These are phyloP conservation scores for Trichomonascus vanleenenianus DNA, from an alignment of 805 yeast species.

Conservation along the genomic window DNA sequence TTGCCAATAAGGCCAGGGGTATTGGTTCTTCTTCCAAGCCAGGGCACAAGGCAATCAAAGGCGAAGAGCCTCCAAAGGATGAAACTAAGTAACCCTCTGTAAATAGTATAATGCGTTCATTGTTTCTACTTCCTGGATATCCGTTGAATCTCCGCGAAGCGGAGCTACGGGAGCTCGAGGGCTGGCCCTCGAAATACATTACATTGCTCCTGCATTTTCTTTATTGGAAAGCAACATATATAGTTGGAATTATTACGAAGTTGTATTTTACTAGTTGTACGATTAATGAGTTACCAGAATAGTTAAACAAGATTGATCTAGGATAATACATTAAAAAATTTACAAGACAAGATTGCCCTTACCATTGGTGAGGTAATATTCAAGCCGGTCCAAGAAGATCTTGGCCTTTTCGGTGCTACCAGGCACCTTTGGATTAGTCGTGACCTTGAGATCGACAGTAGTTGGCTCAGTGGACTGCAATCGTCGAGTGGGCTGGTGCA, in stretches of 20 bases:
- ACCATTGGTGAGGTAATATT: constrained; percentile 21
- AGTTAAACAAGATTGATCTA: not conserved
- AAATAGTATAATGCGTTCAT: not conserved
- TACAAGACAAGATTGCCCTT: constrained; percentile 17
- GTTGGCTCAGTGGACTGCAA: constrained; percentile 19
- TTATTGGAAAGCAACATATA: too few species aligned
- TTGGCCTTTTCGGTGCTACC: constrained; percentile 40
- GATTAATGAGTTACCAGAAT: too few species aligned
- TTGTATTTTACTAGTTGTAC: too few species aligned
- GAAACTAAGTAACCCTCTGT: not conserved
- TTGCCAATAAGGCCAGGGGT: constrained; percentile 13
- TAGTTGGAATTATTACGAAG: too few species aligned
- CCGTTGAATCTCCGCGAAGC: too few species aligned
- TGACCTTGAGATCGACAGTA: constrained; percentile 17
- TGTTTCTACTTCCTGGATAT: too few species aligned
- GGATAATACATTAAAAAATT: not conserved
- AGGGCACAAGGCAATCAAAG: not conserved
- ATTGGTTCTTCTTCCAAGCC: constrained; percentile 1
- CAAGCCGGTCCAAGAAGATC: constrained; percentile 25
- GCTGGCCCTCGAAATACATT: too few species aligned
- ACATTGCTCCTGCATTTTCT: too few species aligned
- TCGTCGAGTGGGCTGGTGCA: constrained; percentile 6
- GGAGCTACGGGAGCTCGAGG: too few species aligned
- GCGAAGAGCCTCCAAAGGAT: not conserved
- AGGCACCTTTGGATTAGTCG: constrained; percentile 29